A percentile compares a stretch with the other conserved stretches of the same genome.
Conservation (phyloP, 1,284 basidiomycete species). For the Vanrija sp. region DNA sequence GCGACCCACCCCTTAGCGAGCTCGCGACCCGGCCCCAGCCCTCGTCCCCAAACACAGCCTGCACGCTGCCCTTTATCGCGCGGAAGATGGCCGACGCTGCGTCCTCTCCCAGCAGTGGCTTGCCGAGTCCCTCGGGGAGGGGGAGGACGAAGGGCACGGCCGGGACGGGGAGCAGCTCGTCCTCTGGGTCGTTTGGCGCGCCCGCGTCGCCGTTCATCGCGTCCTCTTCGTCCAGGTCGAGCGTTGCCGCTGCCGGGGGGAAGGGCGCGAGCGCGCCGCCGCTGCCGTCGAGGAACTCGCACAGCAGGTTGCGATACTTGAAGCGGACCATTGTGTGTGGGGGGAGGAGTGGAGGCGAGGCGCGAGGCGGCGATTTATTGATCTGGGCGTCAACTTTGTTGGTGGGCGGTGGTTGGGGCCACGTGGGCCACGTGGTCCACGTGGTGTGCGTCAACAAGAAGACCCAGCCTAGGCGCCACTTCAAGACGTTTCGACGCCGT, state of each 20-base stretch:
- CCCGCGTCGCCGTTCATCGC: slow-evolving; percentile 13
- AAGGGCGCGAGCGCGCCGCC: slow-evolving; percentile 16
- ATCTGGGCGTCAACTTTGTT: too few species aligned
- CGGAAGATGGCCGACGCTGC: slow-evolving; percentile 24
- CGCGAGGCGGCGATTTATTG: too few species aligned
- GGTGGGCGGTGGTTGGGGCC: too few species aligned
- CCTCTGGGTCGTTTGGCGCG: slow-evolving; percentile 25
- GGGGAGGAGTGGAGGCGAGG: neutral
- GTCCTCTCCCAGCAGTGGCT: slow-evolving; percentile 20
- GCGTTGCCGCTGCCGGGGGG: neutral
- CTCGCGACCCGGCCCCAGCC: slow-evolving; percentile 44
- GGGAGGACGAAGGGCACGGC: slow-evolving; percentile 35
- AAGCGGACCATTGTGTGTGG: slow-evolving; percentile 40
- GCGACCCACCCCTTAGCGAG: slow-evolving; percentile 35
- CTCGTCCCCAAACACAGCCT: slow-evolving; percentile 44
- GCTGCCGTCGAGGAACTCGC: slow-evolving; percentile 41
- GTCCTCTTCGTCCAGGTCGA: slow-evolving; percentile 2
- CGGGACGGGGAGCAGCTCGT: slow-evolving; percentile 22
- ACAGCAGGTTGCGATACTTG: slow-evolving; percentile 48
- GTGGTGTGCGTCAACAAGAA: too few species aligned
- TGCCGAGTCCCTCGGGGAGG: neutral
- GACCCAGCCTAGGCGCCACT: too few species aligned
- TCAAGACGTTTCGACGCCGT: too few species aligned
- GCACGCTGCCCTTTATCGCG: slow-evolving; percentile 25
- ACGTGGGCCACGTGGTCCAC: too few species aligned